phyloP scores from a whole-genome alignment of 2,329 filamentous ascomycete genomes.

The Pyrenochaeta sp. region DNA sequence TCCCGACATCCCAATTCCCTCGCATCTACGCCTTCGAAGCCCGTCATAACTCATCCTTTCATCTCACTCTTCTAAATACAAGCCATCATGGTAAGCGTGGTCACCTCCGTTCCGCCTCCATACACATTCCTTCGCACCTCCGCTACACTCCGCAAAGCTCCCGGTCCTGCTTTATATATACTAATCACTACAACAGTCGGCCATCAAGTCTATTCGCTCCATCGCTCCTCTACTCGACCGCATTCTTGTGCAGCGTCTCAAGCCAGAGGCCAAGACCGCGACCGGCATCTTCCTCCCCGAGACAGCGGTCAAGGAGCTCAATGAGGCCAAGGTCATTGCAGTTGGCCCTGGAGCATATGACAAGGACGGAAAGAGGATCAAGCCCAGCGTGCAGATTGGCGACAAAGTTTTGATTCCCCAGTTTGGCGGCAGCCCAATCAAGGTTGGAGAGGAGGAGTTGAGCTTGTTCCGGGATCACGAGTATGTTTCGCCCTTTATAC shows the following conservation, averaged over 20 bases:
- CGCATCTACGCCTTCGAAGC: conserved; percentile 11
- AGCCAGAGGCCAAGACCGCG: conserved; percentile 96
- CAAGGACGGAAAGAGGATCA: conserved; percentile 86
- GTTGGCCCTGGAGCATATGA: conserved; percentile 90
- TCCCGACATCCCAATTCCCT: conserved; percentile 17
- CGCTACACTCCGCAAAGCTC: conserved; percentile 1
- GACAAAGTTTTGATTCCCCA: conserved; percentile 95
- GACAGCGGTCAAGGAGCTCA: conserved; percentile 95
- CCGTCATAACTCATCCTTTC: conserved; percentile 24
- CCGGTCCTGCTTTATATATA: conserved; percentile 6
- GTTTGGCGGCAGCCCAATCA: conserved; percentile 94
- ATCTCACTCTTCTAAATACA: conserved; percentile 10
- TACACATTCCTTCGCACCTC: neutral
- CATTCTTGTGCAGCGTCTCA: conserved; percentile 96
- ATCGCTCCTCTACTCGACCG: conserved; percentile 97
- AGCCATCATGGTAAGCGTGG: conserved; percentile 26
- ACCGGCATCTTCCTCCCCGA: conserved; percentile 98
- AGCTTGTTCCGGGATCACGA: conserved; percentile 96
- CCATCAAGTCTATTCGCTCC: conserved; percentile 93
- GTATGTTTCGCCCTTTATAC: conserved; percentile 64
- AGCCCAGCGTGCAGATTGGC: conserved; percentile 81
- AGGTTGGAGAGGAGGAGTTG: conserved; percentile 97
- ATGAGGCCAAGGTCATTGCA: conserved; percentile 95
- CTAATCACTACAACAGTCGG: conserved; percentile 45
- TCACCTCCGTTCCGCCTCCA: conserved; percentile 1